These are phyloP conservation scores for Penicillium samsonianum DNA, from an alignment of 495 filamentous ascomycete genomes.

Conservation along the genomic window DNA sequence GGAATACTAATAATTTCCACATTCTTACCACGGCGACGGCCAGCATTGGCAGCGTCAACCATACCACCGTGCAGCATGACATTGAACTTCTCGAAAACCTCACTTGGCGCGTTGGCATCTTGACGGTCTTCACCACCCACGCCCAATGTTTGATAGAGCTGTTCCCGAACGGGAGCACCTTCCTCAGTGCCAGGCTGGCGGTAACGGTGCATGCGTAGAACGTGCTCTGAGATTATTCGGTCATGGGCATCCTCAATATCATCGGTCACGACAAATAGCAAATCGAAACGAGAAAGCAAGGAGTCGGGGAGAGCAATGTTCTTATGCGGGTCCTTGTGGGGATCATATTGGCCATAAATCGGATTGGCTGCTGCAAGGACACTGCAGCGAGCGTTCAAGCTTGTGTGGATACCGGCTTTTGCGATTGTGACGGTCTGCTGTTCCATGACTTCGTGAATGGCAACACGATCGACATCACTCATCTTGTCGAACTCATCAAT, in stretches of 20 bases:
- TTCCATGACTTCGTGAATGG: slow-evolving; percentile 99
- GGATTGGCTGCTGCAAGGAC: slow-evolving; percentile 97
- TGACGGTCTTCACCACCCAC: slow-evolving; percentile 82
- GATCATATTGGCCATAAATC: slow-evolving; percentile 97
- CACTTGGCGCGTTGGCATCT: slow-evolving; percentile 71
- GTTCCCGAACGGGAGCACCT: slow-evolving; percentile 91
- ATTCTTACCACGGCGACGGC: slow-evolving; percentile 70
- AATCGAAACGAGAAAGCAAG: slow-evolving; percentile 96
- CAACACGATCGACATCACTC: slow-evolving; percentile 96
- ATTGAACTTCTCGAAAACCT: slow-evolving; percentile 96
- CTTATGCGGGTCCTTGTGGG: slow-evolving; percentile 96
- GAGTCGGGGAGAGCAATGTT: slow-evolving; percentile 99
- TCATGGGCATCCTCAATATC: slow-evolving; percentile 94
- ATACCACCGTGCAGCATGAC: slow-evolving; percentile 94
- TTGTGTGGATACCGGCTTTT: slow-evolving; percentile 98
- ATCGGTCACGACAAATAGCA: slow-evolving; percentile 96
- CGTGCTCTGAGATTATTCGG: slow-evolving; percentile 91
- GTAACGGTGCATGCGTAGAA: slow-evolving; percentile 96
- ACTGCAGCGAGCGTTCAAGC: slow-evolving; percentile 93
- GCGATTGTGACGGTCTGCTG: slow-evolving; percentile 99
- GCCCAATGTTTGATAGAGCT: slow-evolving; percentile 78
- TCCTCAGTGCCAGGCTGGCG: slow-evolving; percentile 93
- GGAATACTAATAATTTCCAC: slow-evolving; percentile 94
- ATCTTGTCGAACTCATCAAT: slow-evolving; percentile 99
- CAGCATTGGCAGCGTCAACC: slow-evolving; percentile 53